These are phyloP conservation scores for Arachis hypogaea DNA, from an alignment of 306 rosid species.

Conservation along the genomic window DNA sequence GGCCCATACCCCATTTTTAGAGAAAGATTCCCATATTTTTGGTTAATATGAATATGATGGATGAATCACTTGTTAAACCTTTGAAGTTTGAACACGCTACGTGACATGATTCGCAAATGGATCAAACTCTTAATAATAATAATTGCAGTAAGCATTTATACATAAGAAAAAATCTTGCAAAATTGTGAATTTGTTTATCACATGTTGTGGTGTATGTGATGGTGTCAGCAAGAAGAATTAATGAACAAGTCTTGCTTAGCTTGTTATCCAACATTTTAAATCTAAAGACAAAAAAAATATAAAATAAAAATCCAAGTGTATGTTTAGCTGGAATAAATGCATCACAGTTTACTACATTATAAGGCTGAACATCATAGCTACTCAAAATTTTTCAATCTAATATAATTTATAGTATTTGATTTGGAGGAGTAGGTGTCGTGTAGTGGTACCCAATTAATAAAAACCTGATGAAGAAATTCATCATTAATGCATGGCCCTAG, in stretches of 20 bases:
- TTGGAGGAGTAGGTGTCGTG: conserved; percentile 13
- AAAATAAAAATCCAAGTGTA: conserved; percentile 1
- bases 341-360: conserved; percentile 34
- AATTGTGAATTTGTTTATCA: no score
- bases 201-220: background rate
- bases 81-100: no score
- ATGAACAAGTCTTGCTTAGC: no score
- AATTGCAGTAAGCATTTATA: no score
- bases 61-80: no score
- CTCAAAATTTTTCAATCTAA: background rate
- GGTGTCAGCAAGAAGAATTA: no score
- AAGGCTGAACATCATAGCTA: conserved; percentile 46
- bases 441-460: conserved; percentile 1
- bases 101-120: conserved; percentile 5
- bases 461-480: no score
- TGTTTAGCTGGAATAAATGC: conserved; percentile 41
- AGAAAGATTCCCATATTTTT: no score
- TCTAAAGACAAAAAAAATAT: conserved; percentile 8
- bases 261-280: background rate
- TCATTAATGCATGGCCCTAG: conserved; percentile 32
- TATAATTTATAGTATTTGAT: background rate
- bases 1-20: conserved; percentile 60
- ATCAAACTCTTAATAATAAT: background rate
- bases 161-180: no score
- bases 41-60: no score